Base-by-base conservation (phyloP, 2,329 filamentous ascomycete genomes). In the Exophiala xenobiotica region DNA sequence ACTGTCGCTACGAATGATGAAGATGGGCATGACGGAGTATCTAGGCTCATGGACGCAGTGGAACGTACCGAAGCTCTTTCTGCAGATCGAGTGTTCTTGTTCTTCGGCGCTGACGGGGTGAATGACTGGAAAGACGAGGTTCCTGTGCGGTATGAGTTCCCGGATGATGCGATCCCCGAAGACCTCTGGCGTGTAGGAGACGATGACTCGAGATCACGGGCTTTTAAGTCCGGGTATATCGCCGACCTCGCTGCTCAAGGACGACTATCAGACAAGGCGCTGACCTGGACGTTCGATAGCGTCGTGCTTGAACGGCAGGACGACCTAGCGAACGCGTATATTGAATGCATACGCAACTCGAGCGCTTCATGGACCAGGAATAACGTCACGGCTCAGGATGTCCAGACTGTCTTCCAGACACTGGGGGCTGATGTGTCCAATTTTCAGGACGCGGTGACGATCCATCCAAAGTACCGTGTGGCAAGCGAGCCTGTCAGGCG, bases 181-280 rank as follows among this genome's bases (percentile, higher is more conserved):
- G 59, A 56, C 4, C 65, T 67, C 4, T 69, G 65, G 57, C 46
- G 67, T 24, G 57, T 49, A 16, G 60, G 60, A 41, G 55, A 75
- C 47, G 57, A 65, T 62, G 74, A 81, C 24, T 70, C 77, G 0
- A 77, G 85, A 43, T 73, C 80, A 48, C 78, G 83, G 58, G 74
- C 80, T 29, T 78, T 90, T 46, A 68, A 81, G 19, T 83, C 81
- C 16, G 86, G 86, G 1, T 70, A 86, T 49, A 75, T 83, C 1
- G 76, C 80, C 49, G 76, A 80, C 38, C 70, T 85, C 11, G 69
- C 80, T 12, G 63, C 65, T 3, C 71, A 70, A 31, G 65, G 68
- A 9, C 57, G 64, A 2, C 64, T 90, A 9, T 81, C 86, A 0
- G 80, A 88, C 53, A 78, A 85, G 48, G 63, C 90, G 1, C 76